phyloP scores from a whole-genome alignment of 768 basidiomycete genomes.

The Hebeloma cylindrosporum region DNA sequence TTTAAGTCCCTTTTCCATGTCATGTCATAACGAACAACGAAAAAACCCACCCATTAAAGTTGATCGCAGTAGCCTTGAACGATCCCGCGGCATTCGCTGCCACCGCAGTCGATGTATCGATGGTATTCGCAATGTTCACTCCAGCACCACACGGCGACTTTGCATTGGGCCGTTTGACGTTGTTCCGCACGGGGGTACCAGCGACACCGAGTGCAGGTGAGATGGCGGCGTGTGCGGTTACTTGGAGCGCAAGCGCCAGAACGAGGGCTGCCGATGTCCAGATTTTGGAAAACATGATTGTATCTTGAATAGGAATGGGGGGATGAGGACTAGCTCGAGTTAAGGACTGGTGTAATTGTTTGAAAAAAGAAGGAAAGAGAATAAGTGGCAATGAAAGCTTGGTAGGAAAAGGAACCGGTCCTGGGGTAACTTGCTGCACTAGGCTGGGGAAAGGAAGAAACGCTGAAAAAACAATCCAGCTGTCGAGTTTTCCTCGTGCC shows the following conservation, averaged over 20 bases:
- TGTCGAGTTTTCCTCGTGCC: background rate
- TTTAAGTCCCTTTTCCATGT: no score
- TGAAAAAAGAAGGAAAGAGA: slow-evolving; percentile 10
- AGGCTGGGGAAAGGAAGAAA: slow-evolving; percentile 17
- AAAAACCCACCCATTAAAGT: slow-evolving; percentile 46
- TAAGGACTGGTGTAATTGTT: no score
- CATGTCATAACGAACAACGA: background rate
- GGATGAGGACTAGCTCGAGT: slow-evolving; percentile 16
- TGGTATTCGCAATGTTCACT: slow-evolving; percentile 37
- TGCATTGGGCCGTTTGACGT: slow-evolving; percentile 35
- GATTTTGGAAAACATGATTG: slow-evolving; percentile 30
- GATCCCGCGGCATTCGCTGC: slow-evolving; percentile 41
- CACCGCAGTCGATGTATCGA: slow-evolving; percentile 40
- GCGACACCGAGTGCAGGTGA: slow-evolving; percentile 42
- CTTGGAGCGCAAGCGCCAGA: slow-evolving; percentile 36
- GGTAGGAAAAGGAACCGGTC: slow-evolving; percentile 33
- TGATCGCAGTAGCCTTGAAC: slow-evolving; percentile 39
- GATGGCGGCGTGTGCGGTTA: slow-evolving; percentile 41
- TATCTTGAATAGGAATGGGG: no score
- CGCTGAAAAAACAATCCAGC: slow-evolving; percentile 6
- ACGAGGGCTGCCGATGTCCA: slow-evolving; percentile 30
- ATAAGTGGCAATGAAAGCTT: slow-evolving; percentile 11
- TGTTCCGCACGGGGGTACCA: slow-evolving; percentile 28
- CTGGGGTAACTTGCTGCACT: slow-evolving; percentile 23
- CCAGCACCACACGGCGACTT: slow-evolving; percentile 39